Evolutionary conservation across 2,329 filamentous ascomycete species (phyloP).

Genomic region (Diaporthe vexans): DNA sequence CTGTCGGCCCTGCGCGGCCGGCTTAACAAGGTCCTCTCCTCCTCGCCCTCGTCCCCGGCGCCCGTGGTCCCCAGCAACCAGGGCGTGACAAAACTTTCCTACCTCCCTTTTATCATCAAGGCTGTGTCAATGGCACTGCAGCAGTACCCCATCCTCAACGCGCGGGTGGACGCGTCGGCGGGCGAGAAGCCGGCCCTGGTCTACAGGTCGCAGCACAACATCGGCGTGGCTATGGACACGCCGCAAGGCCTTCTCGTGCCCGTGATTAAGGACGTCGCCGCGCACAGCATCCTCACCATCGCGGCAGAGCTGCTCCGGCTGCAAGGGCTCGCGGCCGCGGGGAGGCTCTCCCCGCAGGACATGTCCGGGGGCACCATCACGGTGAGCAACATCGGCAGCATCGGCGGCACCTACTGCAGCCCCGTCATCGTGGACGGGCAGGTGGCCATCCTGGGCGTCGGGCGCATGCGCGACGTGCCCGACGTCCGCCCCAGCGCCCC

Average conservation of each 20-base stretch:
- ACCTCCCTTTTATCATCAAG: slow-evolving; percentile 96
- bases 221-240: slow-evolving; percentile 96
- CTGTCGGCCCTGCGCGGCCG: slow-evolving; percentile 80
- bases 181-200: slow-evolving; percentile 80
- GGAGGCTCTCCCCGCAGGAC: slow-evolving; percentile 81
- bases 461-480: slow-evolving; percentile 83
- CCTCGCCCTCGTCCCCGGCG: slow-evolving; percentile 46
- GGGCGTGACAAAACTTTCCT: slow-evolving; percentile 77
- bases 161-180: slow-evolving; percentile 76
- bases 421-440: slow-evolving; percentile 93
- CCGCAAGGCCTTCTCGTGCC: slow-evolving; percentile 90
- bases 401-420: slow-evolving; percentile 91
- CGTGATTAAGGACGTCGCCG: slow-evolving; percentile 87
- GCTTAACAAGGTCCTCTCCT: slow-evolving; percentile 76
- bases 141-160: slow-evolving; percentile 88
- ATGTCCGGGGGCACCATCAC: slow-evolving; percentile 92
- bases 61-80: slow-evolving; percentile 50
- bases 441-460: slow-evolving; percentile 92
- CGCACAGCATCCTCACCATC: slow-evolving; percentile 82
- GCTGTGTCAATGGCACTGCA: slow-evolving; percentile 88
- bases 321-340: slow-evolving; percentile 78
- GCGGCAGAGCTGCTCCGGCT: slow-evolving; percentile 82
- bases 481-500: slow-evolving; percentile 70
- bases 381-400: slow-evolving; percentile 95
- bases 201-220: slow-evolving; percentile 89